Evolutionary conservation across 257 asterid genomes (phyloP).

Genomic region (Salvia splendens): DNA sequence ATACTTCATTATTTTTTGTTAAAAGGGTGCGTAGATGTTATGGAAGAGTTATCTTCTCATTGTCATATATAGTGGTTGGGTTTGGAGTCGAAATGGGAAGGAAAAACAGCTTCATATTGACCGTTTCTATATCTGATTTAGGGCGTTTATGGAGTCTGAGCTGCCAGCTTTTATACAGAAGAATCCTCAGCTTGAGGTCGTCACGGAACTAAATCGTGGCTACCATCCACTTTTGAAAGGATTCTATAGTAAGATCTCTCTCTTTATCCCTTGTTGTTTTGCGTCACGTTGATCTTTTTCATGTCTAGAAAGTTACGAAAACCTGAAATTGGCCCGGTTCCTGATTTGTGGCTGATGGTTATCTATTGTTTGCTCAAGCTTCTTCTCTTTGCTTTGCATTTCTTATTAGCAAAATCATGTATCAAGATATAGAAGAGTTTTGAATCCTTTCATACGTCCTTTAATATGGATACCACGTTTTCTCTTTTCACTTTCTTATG

Average conservation of each 20-base stretch:
- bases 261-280: background rate
- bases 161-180: slow-evolving; percentile 66
- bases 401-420: background rate
- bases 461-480: too few relatives aligned
- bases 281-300: background rate
- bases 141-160: slow-evolving; percentile 84
- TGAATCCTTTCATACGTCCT: too few relatives aligned
- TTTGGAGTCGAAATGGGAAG: background rate
- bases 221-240: slow-evolving; percentile 87
- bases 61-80: background rate
- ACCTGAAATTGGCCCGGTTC: background rate
- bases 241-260: slow-evolving; percentile 54
- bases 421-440: too few relatives aligned
- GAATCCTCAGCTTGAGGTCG: slow-evolving; percentile 88
- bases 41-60: background rate
- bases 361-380: background rate
- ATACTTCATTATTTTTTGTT: background rate
- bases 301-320: background rate
- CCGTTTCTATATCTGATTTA: slow-evolving; percentile 36
- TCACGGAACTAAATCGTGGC: slow-evolving; percentile 82
- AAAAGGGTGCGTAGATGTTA: background rate
- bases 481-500: too few relatives aligned
- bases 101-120: slow-evolving; percentile 19
- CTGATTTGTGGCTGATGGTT: background rate
- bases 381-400: slow-evolving; percentile 3